Base-by-base conservation (phyloP, 148 eudicot genomes). In the Rhododendron molle region DNA sequence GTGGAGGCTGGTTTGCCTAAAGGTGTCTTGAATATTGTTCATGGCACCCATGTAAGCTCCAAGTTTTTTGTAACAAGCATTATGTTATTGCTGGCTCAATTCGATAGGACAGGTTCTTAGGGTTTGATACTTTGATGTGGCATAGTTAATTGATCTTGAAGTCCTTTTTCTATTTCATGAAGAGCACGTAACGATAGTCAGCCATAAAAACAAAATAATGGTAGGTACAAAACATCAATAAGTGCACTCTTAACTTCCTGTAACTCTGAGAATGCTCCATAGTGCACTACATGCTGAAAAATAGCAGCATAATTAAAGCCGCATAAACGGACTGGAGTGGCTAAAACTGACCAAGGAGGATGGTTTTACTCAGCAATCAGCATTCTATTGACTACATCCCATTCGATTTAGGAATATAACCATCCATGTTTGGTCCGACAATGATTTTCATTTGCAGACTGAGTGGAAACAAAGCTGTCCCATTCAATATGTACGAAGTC, bases 1-100 rank as follows among this genome's bases (percentile, higher is more conserved):
- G 28, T 84, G 89, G 97, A 94, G 85, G 95, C 94, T 89, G 97
- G 95, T 88, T 89, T 94, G 73, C 97, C 97, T 32, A 89, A 89
- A 83, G 97, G 97, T 49, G 97, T 94, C 85, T 89, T 94, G 83
- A 94, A 94, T 85, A 81, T 94, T 78, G 87, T 94, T 67, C 95
- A 94, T 89, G 97, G 97, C 67, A 88, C 93, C 83, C 82, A 92
- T 83, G 97, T 94, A 91, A 88, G 94, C 82, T 84, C 16, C 77
- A 69, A 58, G 60, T 79, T 79, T 78, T n/a, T 28, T 43, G 47
- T 77, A 44, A 44, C 15, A 40, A 77, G 52, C 28, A 77, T 44
- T 74, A 40, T 43, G 5, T 23, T 21, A 43, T 44, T 44, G 52
- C n/a, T 2, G 0, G 78, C 44, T 74, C 40, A 74, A 74, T 71